Evolutionary conservation across 805 yeast genomes (phyloP), one percentile per base, ranked within the genome.

Genomic region (Yueomyces sinensis): DNA sequence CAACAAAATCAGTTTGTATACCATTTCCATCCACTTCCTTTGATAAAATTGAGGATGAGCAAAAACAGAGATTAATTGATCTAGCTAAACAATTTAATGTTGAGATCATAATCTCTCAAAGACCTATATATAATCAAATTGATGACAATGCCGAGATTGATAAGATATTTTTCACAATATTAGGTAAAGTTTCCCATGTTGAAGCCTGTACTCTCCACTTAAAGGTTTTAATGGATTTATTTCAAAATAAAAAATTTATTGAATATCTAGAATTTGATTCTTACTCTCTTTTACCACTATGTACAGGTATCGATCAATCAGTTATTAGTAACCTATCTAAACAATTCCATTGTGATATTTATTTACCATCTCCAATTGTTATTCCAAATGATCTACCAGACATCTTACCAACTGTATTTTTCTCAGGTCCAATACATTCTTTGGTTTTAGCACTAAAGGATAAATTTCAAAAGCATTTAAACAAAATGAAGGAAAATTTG

Each of bases 231-330:
- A 11, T 46, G 6, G 41, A 45, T 15, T 25, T 44, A 14, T 32
- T 41, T n/a, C 27, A 25, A 4, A 34, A 32, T 17, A 15, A 17
- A 5, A 27, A 27, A n/a, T 36, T 49, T 20, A 36, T 51, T 13
- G 45, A 49, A 34, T 37, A 32, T 27, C 30, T 51, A 13, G 41
- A 40, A n/a, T 20, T 54, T 19, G 42, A 41, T 13, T 42, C 53
- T 5, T 31, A 35, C 17, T 43, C 55, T 13, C 29, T 46, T 3
- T 29, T 53, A 17, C 55, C 58, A 7, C 32, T 37, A 13, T 38
- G 42, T 17, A 37, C 41, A 13, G 54, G 54, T n/a, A 36, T 42
- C 13, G 46, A 46, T 18, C 42, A 41, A 34, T 40, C 38, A 13
- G 48, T 47, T 33, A 33, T 52, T 16, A 33, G 38, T 29, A 32